Percentiles rank a stretch among this genome's conserved stretches.
Evolutionary conservation across 176 grass and related monocot species (phyloP).

Genomic region (Typha latifolia): DNA sequence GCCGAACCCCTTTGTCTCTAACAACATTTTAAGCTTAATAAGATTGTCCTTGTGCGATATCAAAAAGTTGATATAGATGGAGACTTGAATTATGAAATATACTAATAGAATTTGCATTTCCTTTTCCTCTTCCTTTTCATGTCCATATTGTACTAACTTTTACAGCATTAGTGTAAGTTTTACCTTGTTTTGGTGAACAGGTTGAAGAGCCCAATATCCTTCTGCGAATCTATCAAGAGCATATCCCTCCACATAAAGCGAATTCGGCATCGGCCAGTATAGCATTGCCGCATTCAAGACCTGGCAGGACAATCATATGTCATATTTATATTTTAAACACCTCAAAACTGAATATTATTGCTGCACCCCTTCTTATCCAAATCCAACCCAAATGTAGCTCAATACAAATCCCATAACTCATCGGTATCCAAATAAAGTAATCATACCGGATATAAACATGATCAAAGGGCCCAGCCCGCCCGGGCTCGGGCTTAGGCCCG

Average conservation of each 20-base stretch:
- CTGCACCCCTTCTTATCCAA: no score
- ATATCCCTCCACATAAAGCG: constrained; percentile 84
- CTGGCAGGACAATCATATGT: constrained; percentile 10
- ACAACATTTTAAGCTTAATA: no score
- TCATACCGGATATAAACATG: no score
- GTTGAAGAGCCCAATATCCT: constrained; percentile 71
- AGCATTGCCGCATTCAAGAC: constrained; percentile 90
- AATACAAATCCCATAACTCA: no score
- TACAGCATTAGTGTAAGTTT: neutral
- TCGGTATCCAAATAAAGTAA: no score
- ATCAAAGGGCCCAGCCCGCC: no score
- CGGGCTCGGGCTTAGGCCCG: no score
- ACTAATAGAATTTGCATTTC: neutral
- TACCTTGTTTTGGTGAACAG: constrained; percentile 86
- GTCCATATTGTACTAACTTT: no score
- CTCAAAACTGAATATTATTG: no score
- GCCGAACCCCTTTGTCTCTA: no score
- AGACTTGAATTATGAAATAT: neutral
- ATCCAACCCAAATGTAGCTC: no score
- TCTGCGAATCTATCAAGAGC: constrained; percentile 78
- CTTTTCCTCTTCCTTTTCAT: neutral
- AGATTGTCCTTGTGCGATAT: neutral
- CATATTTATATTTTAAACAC: no score
- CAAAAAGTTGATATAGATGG: neutral
- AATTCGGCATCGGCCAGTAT: constrained; percentile 77